Base-by-base conservation (phyloP, 2,329 filamentous ascomycete genomes). In the Metarhizium album region DNA sequence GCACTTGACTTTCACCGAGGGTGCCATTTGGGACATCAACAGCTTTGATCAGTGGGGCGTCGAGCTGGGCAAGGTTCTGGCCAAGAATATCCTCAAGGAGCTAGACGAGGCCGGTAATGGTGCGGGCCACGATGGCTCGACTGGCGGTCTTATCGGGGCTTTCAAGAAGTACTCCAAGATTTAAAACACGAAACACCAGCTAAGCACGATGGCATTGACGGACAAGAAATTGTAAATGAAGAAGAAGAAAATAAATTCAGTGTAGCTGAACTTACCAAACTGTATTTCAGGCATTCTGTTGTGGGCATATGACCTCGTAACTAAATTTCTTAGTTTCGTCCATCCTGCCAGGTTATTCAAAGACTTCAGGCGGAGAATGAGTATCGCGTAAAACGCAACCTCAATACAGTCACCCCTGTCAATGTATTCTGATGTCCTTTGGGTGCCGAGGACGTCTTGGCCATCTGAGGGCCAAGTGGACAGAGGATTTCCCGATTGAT, bases 41-140 rank as follows among this genome's bases (percentile, higher is more conserved):
- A 90, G 85, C 64, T 98, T 97, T 67, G 93, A 98, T 74, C 93
- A 98, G 78, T 98, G 93, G 93, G 93, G 93, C 73, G 93, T 98
- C 43, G 93, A 98, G 78, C 76, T 98, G 55, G 93, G 93, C 69
- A 98, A 98, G 84, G 83, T 86, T 40, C 75, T 98, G 58, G 93
- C 93, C 55, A 97, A 91, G 83, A 90, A 89, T 74, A 90, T 90
- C 57, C 84, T 88, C 61, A 70, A 71, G 63, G 93, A 98, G 77
- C 79, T 98, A 53, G 90, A 96, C 58, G 78, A 84, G 65, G 70
- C 78, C n/a, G 87, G 81, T 54, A 82, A 80, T 60, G 83, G 83
- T 50, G 74, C 74, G 53, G 80, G 78, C 52, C 93, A 98, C 71
- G 93, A 98, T 68, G 74, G 82, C 55, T 93, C 87, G 62, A 98